A percentile compares a stretch with the other conserved stretches of the same genome.
Evolutionary conservation across 1,139 yeast species (phyloP).

Genomic region (Candida buenavistaensis): DNA sequence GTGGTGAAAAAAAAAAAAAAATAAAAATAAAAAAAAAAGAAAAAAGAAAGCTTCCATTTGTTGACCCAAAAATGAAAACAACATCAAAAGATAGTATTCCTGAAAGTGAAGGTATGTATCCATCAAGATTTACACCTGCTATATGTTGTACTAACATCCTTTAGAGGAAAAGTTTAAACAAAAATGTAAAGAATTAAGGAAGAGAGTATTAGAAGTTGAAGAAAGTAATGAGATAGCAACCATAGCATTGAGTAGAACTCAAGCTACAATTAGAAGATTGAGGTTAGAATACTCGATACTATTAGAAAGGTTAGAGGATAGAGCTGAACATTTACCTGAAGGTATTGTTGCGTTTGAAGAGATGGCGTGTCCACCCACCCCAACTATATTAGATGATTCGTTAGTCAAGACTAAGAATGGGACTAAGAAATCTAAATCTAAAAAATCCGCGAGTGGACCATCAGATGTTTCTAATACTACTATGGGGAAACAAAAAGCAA

Average conservation of each 20-base stretch:
- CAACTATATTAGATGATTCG: conserved; percentile 34
- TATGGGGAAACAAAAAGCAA: conserved; percentile 28
- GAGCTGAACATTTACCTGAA: conserved; percentile 40
- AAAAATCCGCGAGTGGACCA: conserved; percentile 10
- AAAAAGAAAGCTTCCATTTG: not conserved
- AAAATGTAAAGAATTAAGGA: conserved; percentile 71
- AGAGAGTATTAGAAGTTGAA: conserved; percentile 73
- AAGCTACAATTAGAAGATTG: conserved; percentile 72
- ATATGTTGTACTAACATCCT: conserved; percentile 11
- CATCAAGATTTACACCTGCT: too few species aligned
- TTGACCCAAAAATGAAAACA: conserved; percentile 1
- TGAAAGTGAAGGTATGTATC: conserved; percentile 44
- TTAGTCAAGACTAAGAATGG: conserved; percentile 23
- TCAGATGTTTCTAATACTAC: conserved; percentile 7
- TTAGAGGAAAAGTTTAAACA: conserved; percentile 48
- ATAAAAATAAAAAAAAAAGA: too few species aligned
- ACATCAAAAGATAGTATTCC: conserved; percentile 33
- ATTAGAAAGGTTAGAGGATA: conserved; percentile 73
- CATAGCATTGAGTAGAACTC: conserved; percentile 76
- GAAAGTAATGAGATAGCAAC: conserved; percentile 77
- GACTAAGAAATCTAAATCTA: conserved; percentile 17
- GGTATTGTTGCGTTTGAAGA: conserved; percentile 34
- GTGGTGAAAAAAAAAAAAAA: too few species aligned
- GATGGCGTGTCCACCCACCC: conserved; percentile 46
- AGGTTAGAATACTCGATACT: conserved; percentile 81